Evolutionary conservation across 805 yeast species (phyloP), one percentile per base, ranked within the genome.

Genomic region (Candida patagonica): DNA sequence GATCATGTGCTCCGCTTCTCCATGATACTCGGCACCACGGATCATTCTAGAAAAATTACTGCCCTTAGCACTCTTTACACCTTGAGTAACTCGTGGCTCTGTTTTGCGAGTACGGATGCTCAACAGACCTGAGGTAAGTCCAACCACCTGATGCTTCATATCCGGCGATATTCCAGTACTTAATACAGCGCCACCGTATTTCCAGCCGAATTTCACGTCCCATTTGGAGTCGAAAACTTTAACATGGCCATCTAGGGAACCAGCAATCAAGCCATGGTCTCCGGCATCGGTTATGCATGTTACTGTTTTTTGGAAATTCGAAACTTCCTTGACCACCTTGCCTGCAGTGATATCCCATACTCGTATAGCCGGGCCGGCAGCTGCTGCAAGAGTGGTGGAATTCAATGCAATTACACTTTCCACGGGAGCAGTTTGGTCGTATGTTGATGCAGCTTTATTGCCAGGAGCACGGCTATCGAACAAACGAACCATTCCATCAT

Each of bases 201-300:
- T 89, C 96, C 97, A 89, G 36, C 96, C 96, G 57, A 87, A 89
- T 58, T 81, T 84, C 45, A 89, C 95, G 45, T 80, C 82, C 85
- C 89, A 88, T 21, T 73, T 63, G 27, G 84, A 74, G 60, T 88
- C 96, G 58, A 89, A 85, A 33, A 88, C 88, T 61, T 92, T 92
- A 44, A 92, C 95, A 61, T 92, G 98, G 16, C 98, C 98, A 62
- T 92, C 98, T 42, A 92, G 67, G 0, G 96, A 87, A 13, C 97
- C 96, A 2, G 95, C 96, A 23, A 92, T 65, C 33, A 92, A 66
- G n/a, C 92, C 89, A 37, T 76, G 66, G 46, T 76, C 84, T 23
- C 80, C 81, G 7, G 89, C 80, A 49, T 73, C 65, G 17, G 37
- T 23, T 46, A 88, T 66, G 45, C 88, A 78, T 12, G 96, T 88